Evolutionary conservation across 495 filamentous ascomycete species (phyloP).

Genomic region (Trichoderma virens): DNA sequence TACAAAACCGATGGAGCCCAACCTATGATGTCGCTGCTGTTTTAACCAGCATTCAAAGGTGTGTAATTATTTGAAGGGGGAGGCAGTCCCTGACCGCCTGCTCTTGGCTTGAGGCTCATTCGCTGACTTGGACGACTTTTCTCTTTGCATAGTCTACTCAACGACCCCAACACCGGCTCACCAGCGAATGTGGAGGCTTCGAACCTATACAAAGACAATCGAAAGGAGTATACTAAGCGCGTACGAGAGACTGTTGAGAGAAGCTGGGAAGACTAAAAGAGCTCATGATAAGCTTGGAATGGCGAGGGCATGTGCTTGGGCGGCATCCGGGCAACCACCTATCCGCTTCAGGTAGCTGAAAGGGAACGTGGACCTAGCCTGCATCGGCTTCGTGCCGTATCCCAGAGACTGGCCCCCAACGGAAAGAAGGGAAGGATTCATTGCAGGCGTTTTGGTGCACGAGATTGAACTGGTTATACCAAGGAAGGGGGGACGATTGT

Average conservation of each 20-base stretch:
- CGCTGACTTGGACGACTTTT: slow-evolving; percentile 14
- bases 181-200: slow-evolving; percentile 97
- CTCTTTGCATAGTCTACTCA: slow-evolving; percentile 61
- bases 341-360: background rate
- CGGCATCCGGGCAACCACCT: background rate
- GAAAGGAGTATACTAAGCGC: slow-evolving; percentile 90
- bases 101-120: slow-evolving; percentile 7
- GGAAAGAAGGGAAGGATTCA: background rate
- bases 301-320: background rate
- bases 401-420: background rate
- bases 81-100: background rate
- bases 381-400: background rate
- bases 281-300: background rate
- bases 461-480: slow-evolving; percentile 8
- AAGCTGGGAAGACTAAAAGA: slow-evolving; percentile 86
- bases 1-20: slow-evolving; percentile 98
- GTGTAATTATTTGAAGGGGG: slow-evolving; percentile 14
- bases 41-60: slow-evolving; percentile 97
- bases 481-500: background rate
- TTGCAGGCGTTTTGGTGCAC: slow-evolving; percentile 8
- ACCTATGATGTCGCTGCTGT: slow-evolving; percentile 98
- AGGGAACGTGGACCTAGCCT: background rate
- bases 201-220: slow-evolving; percentile 97
- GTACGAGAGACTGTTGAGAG: slow-evolving; percentile 97
- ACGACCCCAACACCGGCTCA: slow-evolving; percentile 95